phyloP scores from a whole-genome alignment of 768 basidiomycete species.

The Mycena galericulata region DNA sequence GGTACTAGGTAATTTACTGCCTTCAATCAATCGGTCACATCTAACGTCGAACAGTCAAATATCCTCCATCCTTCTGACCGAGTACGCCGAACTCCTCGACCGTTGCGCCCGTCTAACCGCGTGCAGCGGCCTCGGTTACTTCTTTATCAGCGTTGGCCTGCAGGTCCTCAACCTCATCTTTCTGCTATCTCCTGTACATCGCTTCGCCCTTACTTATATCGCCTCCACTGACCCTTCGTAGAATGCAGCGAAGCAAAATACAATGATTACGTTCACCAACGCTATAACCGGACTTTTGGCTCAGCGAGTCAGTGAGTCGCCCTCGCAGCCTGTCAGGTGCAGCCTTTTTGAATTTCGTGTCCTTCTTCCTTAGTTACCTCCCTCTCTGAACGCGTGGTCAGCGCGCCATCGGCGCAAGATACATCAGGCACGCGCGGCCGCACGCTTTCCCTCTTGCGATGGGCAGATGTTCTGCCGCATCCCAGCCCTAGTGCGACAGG shows the following conservation, averaged over 20 bases:
- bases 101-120: background rate
- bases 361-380: background rate
- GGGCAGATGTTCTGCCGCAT: background rate
- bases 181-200: background rate
- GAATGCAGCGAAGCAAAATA: conserved; percentile 8
- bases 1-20: background rate
- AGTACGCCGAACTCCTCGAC: background rate
- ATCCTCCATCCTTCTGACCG: background rate
- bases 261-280: conserved; percentile 5
- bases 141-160: background rate
- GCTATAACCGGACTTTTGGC: conserved; percentile 2
- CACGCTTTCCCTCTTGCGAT: background rate
- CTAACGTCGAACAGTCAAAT: background rate
- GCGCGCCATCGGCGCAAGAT: background rate
- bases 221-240: too few species aligned
- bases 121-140: conserved; percentile 5
- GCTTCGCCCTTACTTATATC: too few species aligned
- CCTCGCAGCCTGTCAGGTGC: background rate
- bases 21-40: too few species aligned
- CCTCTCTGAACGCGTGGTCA: conserved; percentile 3
- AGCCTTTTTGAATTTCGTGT: too few species aligned
- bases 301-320: conserved; percentile 6
- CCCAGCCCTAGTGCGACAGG: background rate
- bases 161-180: conserved; percentile 8
- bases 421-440: background rate